phyloP scores from a whole-genome alignment of 306 rosid species.

The Erythrophleum fordii region DNA sequence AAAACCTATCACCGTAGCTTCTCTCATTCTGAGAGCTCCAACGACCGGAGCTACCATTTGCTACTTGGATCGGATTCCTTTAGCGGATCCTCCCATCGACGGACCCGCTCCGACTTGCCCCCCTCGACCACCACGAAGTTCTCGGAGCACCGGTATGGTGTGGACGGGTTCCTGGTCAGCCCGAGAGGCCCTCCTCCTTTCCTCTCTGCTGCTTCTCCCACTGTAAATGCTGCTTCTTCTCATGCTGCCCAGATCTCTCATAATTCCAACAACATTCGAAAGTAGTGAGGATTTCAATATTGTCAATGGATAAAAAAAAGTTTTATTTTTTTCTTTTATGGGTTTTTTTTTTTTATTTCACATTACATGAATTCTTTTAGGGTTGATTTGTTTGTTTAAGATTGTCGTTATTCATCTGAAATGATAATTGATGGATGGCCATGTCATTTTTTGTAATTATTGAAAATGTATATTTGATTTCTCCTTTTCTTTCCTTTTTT shows the following conservation, averaged over 20 bases:
- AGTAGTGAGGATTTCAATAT: neutral
- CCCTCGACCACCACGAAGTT: conserved; percentile 14
- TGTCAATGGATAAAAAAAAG: neutral
- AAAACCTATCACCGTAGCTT: conserved; percentile 34
- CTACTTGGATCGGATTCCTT: conserved; percentile 31
- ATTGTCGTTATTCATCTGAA: neutral
- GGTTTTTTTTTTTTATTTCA: too few species aligned
- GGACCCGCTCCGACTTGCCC: conserved; percentile 57
- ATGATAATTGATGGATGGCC: neutral
- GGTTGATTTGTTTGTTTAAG: neutral
- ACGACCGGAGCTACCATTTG: conserved; percentile 62
- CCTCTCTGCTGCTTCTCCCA: neutral
- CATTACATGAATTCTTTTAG: neutral
- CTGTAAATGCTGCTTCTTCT: neutral
- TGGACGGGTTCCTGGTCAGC: neutral
- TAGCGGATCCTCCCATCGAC: conserved; percentile 60
- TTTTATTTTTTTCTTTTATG: neutral
- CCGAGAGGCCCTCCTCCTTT: conserved; percentile 7
- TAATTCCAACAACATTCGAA: conserved; percentile 25
- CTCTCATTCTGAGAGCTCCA: conserved; percentile 48
- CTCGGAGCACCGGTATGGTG: conserved; percentile 19
- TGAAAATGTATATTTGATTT: conserved; percentile 1
- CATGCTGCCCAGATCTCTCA: neutral
- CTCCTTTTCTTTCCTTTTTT: neutral
- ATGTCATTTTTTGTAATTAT: neutral